phyloP scores from a whole-genome alignment of 2,329 filamentous ascomycete genomes.

The Phaeoacremonium minimum region DNA sequence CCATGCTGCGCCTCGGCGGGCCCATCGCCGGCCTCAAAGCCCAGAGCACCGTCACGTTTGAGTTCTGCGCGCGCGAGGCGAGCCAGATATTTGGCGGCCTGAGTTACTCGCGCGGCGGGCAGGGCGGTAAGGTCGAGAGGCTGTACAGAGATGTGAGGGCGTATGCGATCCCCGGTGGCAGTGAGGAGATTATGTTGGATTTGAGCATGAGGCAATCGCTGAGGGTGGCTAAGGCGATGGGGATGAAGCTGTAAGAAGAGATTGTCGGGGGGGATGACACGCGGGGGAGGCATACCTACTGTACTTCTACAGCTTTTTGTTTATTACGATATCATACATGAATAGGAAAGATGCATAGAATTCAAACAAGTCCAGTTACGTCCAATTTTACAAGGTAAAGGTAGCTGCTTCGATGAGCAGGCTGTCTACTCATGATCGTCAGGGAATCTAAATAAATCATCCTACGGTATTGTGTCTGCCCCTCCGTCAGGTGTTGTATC shows the following conservation, averaged over 20 bases:
- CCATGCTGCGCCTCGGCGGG: conserved; percentile 92
- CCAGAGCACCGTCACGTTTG: conserved; percentile 88
- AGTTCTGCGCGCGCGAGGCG: conserved; percentile 95
- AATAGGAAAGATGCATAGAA: no score
- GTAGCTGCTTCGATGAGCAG: no score
- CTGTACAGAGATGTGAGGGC: conserved; percentile 93
- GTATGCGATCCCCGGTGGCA: conserved; percentile 93
- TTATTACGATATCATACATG: no score
- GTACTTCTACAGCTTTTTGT: background rate
- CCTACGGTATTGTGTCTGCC: no score
- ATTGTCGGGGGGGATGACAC: background rate
- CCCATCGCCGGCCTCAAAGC: conserved; percentile 93
- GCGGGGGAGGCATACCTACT: no score
- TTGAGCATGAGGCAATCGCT: conserved; percentile 72
- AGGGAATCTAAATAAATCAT: no score
- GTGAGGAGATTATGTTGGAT: conserved; percentile 98
- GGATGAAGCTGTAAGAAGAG: conserved; percentile 82
- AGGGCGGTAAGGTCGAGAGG: conserved; percentile 92
- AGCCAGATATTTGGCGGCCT: conserved; percentile 96
- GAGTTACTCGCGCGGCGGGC: conserved; percentile 86
- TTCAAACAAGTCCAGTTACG: no score
- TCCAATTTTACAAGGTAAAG: no score
- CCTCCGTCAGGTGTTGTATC: no score
- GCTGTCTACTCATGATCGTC: no score
- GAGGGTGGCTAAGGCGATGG: conserved; percentile 82